Base-by-base conservation (phyloP, 352 stramenopile species). In the Globisporangium nodosum region DNA sequence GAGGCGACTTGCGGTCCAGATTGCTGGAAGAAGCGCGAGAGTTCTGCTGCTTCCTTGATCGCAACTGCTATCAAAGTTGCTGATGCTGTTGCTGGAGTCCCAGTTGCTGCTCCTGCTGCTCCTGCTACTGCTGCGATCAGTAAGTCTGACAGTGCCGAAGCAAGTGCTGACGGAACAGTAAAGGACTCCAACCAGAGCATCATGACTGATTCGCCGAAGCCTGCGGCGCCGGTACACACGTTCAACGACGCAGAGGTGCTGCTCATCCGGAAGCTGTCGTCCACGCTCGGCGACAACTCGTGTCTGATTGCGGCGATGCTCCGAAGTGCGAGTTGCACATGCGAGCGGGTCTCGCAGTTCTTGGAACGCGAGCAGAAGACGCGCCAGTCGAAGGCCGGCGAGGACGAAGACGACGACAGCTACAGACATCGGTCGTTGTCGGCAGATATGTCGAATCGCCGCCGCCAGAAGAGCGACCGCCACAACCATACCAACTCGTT, bases 261-360 rank as follows among this genome's bases (percentile, higher is more conserved):
- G 52, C 55, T 90, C 53, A 56, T 88, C 37, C 72, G 63, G 33
- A 88, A 87, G 59, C 56, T 90, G 20, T 62, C 64, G 13, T 61
- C 63, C 0, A 74, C 65, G 0, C 52, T 87, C 12, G 68, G 65
- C 8, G 58, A 69, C 39, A 84, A 81, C 52, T 56, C 77, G 20
- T 87, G 77, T 47, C 43, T 87, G 18, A 57, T 85, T 27, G 61
- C 74, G 5, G 56, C 70, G 9, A 63, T 85, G 42, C 42, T 83
- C n/a, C 65, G 68, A 20, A 76, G 70, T 9, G 52, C 70, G 21
- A 66, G 40, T 5, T 70, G 68, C 24, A 68, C 73, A 0, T 87
- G 77, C 27, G 40, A 56, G 1, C 58, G 66, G 1, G 63, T 87
- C 6, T 58, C 33, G 12, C 61, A 47, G 8, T 78, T 83, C 54